These are phyloP conservation scores for Cladobotryum mycophilum DNA, from an alignment of 2,329 filamentous ascomycete species.

Conservation along the genomic window DNA sequence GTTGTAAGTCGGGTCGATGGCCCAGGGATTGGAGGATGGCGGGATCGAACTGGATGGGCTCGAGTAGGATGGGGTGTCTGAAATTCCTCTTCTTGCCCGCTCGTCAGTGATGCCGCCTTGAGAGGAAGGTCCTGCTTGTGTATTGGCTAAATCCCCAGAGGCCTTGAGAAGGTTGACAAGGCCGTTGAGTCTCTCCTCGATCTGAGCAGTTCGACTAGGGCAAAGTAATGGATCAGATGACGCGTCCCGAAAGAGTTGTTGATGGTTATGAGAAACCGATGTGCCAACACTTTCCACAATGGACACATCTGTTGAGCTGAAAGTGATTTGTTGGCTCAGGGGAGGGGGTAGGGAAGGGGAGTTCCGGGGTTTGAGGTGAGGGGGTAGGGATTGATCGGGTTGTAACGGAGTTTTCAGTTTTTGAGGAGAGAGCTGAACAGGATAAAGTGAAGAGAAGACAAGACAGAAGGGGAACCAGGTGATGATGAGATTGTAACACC, in stretches of 20 bases:
- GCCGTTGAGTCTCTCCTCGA: slow-evolving; percentile 44
- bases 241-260: neutral
- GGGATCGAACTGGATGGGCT: slow-evolving; percentile 16
- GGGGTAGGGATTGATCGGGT: too few species aligned
- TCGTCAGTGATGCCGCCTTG: slow-evolving; percentile 2
- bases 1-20: slow-evolving; percentile 39
- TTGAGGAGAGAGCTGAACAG: neutral
- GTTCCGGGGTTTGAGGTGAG: too few species aligned
- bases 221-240: neutral
- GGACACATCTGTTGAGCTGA: too few species aligned
- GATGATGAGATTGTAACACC: neutral
- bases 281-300: too few species aligned
- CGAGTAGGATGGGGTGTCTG: slow-evolving; percentile 3
- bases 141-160: slow-evolving; percentile 28
- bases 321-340: too few species aligned
- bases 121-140: slow-evolving; percentile 1
- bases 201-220: slow-evolving; percentile 40
- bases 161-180: slow-evolving; percentile 43
- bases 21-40: slow-evolving; percentile 19
- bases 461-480: too few species aligned
- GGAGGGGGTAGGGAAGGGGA: too few species aligned
- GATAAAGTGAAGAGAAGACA: neutral
- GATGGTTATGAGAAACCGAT: too few species aligned
- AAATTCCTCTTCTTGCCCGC: slow-evolving; percentile 1
- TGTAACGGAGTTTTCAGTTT: neutral